Evolutionary conservation across 2,329 filamentous ascomycete species (phyloP), one percentile per base, ranked within the genome.

Genomic region (Diplodia corticola): DNA sequence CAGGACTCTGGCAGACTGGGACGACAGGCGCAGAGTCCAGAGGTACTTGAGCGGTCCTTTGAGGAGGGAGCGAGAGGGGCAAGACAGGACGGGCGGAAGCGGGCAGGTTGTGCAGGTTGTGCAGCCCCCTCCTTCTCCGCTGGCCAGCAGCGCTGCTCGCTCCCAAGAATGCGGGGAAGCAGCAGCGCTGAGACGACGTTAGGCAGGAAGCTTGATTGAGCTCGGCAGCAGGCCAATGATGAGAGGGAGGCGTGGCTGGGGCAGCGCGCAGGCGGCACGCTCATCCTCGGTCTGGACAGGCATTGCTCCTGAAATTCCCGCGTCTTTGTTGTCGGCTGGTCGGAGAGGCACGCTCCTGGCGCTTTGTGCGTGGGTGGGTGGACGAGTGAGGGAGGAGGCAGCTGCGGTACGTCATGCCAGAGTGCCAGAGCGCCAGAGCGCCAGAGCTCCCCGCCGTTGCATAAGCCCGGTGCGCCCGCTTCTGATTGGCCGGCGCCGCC

Each of bases 51-150:
- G 22, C 5, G 5, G 54, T 40, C 10, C 35, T 44, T 40, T 26
- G 55, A 44, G 22, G 24, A 7, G 37, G 46, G 9, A 5, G 28
- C 24, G 26, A 15, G 44, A 17, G 57, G 26, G 28, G n/a, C 33
- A 20, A 7, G 5, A 5, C 20, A 48, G 37, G 37, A 37, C 55
- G 24, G 40, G 20, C 28, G 28, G 44, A 51, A 37, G 60, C 2
- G 26, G 60, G n/a, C n/a, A n/a, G n/a, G n/a, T n/a, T n/a, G n/a
- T n/a, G n/a, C 28, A 51, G 46, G 60, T 15, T 1, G 28, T 6
- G 48, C 28, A 28, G 49, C 40, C 60, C 44, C 60, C 57, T 63
- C 60, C 40, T 53, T 51, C 60, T 61, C 57, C 44, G 44, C 57
- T 44, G 30, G 37, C 10, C 40, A 44, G 40, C 6, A 35, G n/a